These are phyloP conservation scores for Rhodotorula sphaerocarpa DNA, from an alignment of 768 basidiomycete species.

Conservation along the genomic window DNA sequence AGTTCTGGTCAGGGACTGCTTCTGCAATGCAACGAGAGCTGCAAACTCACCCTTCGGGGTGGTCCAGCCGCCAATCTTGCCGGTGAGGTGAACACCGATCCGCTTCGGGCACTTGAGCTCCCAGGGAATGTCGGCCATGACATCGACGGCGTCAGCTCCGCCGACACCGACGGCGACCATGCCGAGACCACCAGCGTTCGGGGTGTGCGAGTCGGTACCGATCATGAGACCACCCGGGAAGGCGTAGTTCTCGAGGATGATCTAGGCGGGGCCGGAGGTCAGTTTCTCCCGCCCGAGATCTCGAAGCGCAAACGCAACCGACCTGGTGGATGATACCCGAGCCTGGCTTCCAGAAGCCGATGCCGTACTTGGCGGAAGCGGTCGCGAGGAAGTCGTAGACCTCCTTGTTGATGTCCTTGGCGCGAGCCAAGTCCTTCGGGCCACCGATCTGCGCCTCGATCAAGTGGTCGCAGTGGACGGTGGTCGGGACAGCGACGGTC, in stretches of 20 bases:
- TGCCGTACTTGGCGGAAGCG: slow-evolving; percentile 86
- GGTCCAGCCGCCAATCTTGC: slow-evolving; percentile 93
- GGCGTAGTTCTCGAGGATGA: slow-evolving; percentile 98
- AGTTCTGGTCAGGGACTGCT: slow-evolving; percentile 53
- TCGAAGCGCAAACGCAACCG: not conserved
- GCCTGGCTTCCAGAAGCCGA: slow-evolving; percentile 99
- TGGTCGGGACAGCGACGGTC: slow-evolving; percentile 92
- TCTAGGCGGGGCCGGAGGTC: slow-evolving; percentile 53
- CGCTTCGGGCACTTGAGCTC: slow-evolving; percentile 99
- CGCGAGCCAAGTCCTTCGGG: slow-evolving; percentile 83
- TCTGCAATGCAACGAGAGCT: not conserved
- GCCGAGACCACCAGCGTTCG: slow-evolving; percentile 97
- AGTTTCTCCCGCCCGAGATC: not conserved
- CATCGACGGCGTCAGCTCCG: slow-evolving; percentile 97
- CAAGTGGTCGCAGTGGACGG: slow-evolving; percentile 98
- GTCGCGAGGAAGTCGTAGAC: slow-evolving; percentile 99
- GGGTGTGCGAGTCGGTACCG: slow-evolving; percentile 98
- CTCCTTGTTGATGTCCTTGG: slow-evolving; percentile 89
- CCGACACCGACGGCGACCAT: slow-evolving; percentile 99
- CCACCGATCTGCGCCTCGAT: slow-evolving; percentile 96
- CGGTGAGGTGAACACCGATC: slow-evolving; percentile 92
- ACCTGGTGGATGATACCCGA: slow-evolving; percentile 74
- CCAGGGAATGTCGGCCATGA: slow-evolving; percentile 97
- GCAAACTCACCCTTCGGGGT: slow-evolving; percentile 75
- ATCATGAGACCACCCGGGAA: slow-evolving; percentile 99